Evolutionary conservation across 139 green algal species (phyloP).

Genomic region (Ettlia oleoabundans): DNA sequence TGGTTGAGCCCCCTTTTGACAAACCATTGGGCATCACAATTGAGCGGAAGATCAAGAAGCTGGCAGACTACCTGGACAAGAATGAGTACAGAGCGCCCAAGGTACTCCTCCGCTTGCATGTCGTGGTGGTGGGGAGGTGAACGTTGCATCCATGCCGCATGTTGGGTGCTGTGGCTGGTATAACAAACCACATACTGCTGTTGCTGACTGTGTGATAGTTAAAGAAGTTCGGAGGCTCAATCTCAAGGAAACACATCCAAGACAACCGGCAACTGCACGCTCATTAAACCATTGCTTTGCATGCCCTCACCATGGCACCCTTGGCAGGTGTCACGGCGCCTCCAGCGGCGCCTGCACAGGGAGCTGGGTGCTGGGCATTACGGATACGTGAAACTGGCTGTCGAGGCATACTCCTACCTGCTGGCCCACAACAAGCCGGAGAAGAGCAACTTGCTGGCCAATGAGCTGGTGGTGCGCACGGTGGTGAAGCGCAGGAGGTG

Average conservation of each 20-base stretch:
- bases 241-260: too few species aligned
- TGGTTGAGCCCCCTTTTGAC: conserved; percentile 37
- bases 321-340: conserved; percentile 57
- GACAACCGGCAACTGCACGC: too few species aligned
- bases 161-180: too few species aligned
- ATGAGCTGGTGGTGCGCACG: conserved; percentile 52
- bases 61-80: conserved; percentile 62
- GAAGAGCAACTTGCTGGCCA: conserved; percentile 46
- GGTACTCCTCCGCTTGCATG: conserved; percentile 22
- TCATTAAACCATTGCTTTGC: background rate
- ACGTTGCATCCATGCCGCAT: too few species aligned
- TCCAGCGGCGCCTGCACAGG: conserved; percentile 50
- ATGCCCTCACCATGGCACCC: background rate
- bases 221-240: background rate
- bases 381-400: conserved; percentile 58
- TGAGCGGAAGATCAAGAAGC: conserved; percentile 59
- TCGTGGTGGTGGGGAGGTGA: too few species aligned
- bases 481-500: conserved; percentile 22
- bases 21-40: conserved; percentile 33
- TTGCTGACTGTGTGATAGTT: too few species aligned
- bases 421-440: conserved; percentile 17
- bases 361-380: conserved; percentile 41
- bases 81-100: conserved; percentile 62
- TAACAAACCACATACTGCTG: too few species aligned
- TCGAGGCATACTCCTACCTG: conserved; percentile 50